Evolutionary conservation across 768 basidiomycete species (phyloP).

Genomic region (Punctularia strigosozonata): DNA sequence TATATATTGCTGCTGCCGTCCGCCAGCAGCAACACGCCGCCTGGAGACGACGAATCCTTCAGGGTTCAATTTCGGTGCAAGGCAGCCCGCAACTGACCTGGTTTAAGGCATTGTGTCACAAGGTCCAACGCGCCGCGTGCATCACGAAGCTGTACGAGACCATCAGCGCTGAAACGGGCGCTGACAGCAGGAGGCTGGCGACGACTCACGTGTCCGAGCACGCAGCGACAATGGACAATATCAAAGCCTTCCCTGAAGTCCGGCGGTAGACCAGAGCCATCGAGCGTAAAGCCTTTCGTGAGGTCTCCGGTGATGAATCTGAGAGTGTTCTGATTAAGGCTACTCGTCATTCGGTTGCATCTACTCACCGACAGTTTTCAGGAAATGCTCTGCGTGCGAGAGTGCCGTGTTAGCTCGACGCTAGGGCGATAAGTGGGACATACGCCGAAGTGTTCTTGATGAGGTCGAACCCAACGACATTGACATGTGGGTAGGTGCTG

Average conservation of each 20-base stretch:
- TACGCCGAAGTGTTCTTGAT: conserved; percentile 9
- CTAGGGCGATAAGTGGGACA: too few species aligned
- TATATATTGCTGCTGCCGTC: conserved; percentile 13
- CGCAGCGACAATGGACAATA: conserved; percentile 18
- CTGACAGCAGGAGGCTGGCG: neutral
- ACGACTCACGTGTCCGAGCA: conserved; percentile 14
- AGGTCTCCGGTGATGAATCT: conserved; percentile 17
- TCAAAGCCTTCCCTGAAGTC: conserved; percentile 11
- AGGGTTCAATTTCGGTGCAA: neutral
- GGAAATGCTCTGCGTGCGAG: neutral
- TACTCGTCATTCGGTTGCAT: neutral
- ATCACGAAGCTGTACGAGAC: conserved; percentile 7
- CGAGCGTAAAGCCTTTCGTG: conserved; percentile 10
- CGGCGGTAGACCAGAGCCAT: too few species aligned
- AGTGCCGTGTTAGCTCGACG: neutral
- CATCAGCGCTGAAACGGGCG: neutral
- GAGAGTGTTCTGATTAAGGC: neutral
- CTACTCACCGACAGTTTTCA: neutral
- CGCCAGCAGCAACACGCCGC: conserved; percentile 13
- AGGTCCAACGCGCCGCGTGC: conserved; percentile 8
- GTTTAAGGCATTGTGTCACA: conserved; percentile 12
- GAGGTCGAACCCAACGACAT: conserved; percentile 17
- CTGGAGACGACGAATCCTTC: conserved; percentile 6
- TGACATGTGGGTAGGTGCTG: conserved; percentile 10
- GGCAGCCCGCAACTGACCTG: conserved; percentile 7